These are phyloP conservation scores for Chernovozyma aurita DNA, from an alignment of 1,139 yeast species.

Conservation along the genomic window DNA sequence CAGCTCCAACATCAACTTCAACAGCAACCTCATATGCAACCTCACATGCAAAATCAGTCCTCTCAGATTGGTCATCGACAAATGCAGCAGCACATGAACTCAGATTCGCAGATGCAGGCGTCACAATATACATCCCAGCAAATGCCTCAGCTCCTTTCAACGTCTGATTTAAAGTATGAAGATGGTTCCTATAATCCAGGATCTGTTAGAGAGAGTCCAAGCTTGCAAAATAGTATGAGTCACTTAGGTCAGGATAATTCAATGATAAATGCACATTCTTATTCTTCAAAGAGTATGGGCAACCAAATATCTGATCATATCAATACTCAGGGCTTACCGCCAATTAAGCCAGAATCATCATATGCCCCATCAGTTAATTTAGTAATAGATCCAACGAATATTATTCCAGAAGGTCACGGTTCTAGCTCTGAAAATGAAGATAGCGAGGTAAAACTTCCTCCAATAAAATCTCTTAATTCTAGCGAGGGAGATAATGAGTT, in stretches of 20 bases:
- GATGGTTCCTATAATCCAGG: background rate
- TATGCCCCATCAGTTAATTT: constrained; percentile 5
- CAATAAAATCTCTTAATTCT: constrained; percentile 16
- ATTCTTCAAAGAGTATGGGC: no score
- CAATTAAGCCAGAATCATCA: constrained; percentile 6
- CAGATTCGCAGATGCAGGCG: constrained; percentile 4
- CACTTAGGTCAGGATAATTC: background rate
- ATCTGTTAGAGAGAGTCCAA: background rate
- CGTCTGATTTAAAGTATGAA: constrained; percentile 4
- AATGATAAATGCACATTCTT: background rate
- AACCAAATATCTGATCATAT: constrained; percentile 1
- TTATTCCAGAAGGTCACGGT: background rate
- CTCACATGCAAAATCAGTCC: background rate
- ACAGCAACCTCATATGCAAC: constrained; percentile 1
- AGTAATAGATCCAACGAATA: background rate
- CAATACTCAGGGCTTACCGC: constrained; percentile 7
- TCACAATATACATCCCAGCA: constrained; percentile 5
- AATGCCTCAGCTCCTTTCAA: constrained; percentile 3
- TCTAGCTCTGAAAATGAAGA: constrained; percentile 5
- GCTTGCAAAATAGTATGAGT: background rate
- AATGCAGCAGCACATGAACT: constrained; percentile 2
- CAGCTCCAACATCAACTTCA: background rate
- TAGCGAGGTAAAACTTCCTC: constrained; percentile 20
- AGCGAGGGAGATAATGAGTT: constrained; percentile 4
- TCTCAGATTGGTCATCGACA: constrained; percentile 1